These are phyloP conservation scores for Fagopyrum esculentum DNA, from an alignment of 148 eudicot species.

Conservation along the genomic window DNA sequence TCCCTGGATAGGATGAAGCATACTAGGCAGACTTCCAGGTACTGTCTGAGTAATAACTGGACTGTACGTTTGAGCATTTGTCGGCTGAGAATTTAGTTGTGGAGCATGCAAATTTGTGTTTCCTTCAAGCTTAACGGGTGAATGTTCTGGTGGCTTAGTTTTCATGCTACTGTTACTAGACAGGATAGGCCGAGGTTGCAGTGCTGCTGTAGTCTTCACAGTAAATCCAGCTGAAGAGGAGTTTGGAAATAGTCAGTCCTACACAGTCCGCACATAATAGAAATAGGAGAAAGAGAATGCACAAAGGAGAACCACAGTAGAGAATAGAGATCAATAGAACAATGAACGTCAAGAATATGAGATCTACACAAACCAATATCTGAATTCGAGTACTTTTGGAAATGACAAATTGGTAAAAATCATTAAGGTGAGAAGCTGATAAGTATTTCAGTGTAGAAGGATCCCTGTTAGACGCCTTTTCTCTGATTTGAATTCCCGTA, in stretches of 20 bases:
- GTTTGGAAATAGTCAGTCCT: neutral
- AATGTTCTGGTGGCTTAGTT: conserved; percentile 33
- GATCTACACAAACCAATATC: neutral
- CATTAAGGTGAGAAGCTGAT: neutral
- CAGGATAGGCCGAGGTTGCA: conserved; percentile 43
- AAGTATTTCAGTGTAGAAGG: neutral
- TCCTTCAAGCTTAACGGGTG: conserved; percentile 35
- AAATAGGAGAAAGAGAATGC: neutral
- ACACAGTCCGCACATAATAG: neutral
- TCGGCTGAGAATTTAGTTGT: conserved; percentile 31
- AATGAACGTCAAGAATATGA: neutral
- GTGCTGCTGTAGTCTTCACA: conserved; percentile 38
- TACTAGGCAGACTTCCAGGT: conserved; percentile 27
- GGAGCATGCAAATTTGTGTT: conserved; percentile 25
- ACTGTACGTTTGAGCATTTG: conserved; percentile 30
- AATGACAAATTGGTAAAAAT: neutral
- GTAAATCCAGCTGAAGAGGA: conserved; percentile 30
- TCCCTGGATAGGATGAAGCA: conserved; percentile 49
- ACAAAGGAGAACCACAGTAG: neutral
- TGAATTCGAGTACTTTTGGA: neutral
- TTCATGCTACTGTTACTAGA: conserved; percentile 39
- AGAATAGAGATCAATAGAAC: neutral
- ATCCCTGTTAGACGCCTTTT: neutral
- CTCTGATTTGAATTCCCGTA: neutral
- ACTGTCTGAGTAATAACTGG: conserved; percentile 34